Conservation (phyloP, 73 alveolate genomes). For the Stentor roeselii region DNA sequence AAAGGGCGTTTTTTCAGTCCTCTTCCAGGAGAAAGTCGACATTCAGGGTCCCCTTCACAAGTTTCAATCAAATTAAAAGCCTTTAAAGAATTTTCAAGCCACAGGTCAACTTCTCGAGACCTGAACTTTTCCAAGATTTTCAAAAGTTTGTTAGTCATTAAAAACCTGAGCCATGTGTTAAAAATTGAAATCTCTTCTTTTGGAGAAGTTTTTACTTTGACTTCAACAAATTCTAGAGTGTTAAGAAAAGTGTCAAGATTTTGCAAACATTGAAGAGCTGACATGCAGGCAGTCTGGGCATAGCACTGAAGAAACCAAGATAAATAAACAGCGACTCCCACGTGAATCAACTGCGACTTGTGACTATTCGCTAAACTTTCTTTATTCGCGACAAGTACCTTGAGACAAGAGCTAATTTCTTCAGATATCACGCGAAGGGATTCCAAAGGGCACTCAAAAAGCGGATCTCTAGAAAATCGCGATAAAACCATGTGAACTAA, state of each 20-base stretch:
- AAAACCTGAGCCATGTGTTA: background rate
- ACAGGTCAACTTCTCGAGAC: background rate
- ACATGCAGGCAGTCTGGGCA: background rate
- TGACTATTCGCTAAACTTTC: background rate
- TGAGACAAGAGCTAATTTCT: background rate
- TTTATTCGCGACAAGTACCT: background rate
- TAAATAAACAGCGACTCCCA: background rate
- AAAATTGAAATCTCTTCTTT: background rate
- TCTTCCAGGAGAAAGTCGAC: conserved; percentile 21
- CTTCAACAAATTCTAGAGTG: background rate
- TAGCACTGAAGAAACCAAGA: background rate
- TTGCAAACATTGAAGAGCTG: background rate
- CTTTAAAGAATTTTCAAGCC: background rate
- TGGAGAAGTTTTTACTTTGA: background rate
- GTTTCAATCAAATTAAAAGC: background rate
- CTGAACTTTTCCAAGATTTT: background rate
- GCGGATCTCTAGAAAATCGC: conserved; percentile 2
- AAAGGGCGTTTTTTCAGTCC: conserved; percentile 20
- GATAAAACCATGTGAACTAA: conserved; percentile 6
- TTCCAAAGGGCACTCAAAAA: background rate
- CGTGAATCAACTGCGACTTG: background rate
- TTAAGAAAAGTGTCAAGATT: background rate
- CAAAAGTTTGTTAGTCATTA: conserved; percentile 1
- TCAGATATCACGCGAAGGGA: background rate
- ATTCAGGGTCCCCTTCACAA: background rate